Evolutionary conservation across 1,139 yeast genomes (phyloP).

Genomic region (Insectozyma bohioensis): DNA sequence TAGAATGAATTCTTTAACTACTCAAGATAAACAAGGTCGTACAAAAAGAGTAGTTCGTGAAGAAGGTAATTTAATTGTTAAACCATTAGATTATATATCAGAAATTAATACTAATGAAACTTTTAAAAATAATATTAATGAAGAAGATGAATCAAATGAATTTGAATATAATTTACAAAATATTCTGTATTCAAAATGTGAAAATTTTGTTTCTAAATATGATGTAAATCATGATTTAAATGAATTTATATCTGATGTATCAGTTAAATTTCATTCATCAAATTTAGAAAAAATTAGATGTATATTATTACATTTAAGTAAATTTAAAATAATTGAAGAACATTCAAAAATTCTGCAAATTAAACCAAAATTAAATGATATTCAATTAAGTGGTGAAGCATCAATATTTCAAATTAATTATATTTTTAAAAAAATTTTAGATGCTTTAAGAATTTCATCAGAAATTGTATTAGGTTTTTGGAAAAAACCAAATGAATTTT

Average conservation of each 20-base stretch:
- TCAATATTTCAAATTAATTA: constrained; percentile 76
- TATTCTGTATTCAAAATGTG: constrained; percentile 25
- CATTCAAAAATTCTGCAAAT: constrained; percentile 40
- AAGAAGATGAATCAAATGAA: constrained; percentile 13
- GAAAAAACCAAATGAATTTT: constrained; percentile 68
- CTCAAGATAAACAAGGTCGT: constrained; percentile 68
- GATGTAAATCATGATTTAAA: constrained; percentile 34
- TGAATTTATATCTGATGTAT: constrained; percentile 46
- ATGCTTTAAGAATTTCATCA: constrained; percentile 66
- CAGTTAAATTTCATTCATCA: constrained; percentile 40
- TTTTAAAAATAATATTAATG: constrained; percentile 21
- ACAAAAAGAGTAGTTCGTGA: constrained; percentile 67
- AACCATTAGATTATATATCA: constrained; percentile 66
- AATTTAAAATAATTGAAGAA: constrained; percentile 42
- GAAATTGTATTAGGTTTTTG: constrained; percentile 81
- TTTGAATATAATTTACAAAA: constrained; percentile 19
- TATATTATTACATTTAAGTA: constrained; percentile 40
- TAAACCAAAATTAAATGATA: constrained; percentile 43
- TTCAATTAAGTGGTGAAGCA: constrained; percentile 40
- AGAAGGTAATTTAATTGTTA: constrained; percentile 62
- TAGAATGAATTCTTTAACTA: constrained; percentile 72
- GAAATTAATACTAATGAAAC: constrained; percentile 48
- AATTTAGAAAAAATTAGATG: constrained; percentile 39
- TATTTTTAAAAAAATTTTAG: constrained; percentile 71
- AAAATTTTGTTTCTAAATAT: constrained; percentile 34